Base-by-base conservation (phyloP, 2,329 filamentous ascomycete genomes). In the Myrmaecium sp. region DNA sequence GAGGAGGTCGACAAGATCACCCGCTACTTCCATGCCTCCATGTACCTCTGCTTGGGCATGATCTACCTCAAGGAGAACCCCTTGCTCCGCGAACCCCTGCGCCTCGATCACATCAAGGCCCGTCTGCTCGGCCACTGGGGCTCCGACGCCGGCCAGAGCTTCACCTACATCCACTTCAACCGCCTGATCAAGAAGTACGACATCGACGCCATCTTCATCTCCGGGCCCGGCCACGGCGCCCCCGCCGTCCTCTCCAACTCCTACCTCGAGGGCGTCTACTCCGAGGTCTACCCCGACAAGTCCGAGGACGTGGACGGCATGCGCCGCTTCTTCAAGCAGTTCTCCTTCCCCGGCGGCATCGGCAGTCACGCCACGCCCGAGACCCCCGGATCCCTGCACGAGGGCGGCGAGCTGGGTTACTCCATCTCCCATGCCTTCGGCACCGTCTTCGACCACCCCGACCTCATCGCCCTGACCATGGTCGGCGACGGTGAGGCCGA, bases 401-500 rank as follows among this genome's bases (percentile, higher is more conserved):
- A 84, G 47, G 78, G 78, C 42, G 78, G 78, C 33, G 78, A 84
- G 52, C 64, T 84, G 13, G 78, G 78, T n/a, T 84, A 84, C 49
- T 74, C 75, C 6, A 63, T 84, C 36, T 81, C 75, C 0, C 77
- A 83, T 42, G 76, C 78, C 27, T 84, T 82, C 37, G 78, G 78
- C 21, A 61, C 71, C 5, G 77, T 84, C 26, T 83, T 73, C 34
- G 78, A 83, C 42, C 57, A 82, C 44, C 78, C 78, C 0, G 50
- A 79, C 35, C 59, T 83, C 28, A 83, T 84, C 43, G 67, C 76
- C 5, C 42, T 83, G 32, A 80, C 75, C 17, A 77, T 83, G 61
- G 77, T 84, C 6, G 78, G 78, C 28, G 78, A 84, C 39, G 78
- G 78, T 30, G 78, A 84, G 51, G 65, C 75, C n/a, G 78, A 84